Conservation (phyloP, 108 stramenopile species). For the Pseudonitzschia delicatissima region DNA sequence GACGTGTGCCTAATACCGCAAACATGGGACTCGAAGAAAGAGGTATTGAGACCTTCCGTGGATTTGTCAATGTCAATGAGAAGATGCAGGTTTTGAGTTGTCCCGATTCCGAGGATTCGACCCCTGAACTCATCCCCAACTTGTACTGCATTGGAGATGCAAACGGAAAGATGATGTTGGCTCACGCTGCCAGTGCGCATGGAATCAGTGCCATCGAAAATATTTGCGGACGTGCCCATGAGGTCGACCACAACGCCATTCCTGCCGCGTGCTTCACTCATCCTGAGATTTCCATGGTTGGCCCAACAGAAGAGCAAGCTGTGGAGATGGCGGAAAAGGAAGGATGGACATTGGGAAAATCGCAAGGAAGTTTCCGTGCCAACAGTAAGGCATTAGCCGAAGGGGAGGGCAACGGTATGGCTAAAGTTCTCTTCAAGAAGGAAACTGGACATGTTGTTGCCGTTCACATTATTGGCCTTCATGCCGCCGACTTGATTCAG, state of each 20-base stretch:
- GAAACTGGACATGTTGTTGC: slow-evolving; percentile 95
- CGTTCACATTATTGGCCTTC: slow-evolving; percentile 97
- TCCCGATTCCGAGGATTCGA: slow-evolving; percentile 56
- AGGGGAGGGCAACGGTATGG: slow-evolving; percentile 97
- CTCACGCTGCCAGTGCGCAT: slow-evolving; percentile 97
- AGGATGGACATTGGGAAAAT: slow-evolving; percentile 96
- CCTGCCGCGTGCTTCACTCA: slow-evolving; percentile 99
- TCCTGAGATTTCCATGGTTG: slow-evolving; percentile 98
- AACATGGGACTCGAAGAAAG: slow-evolving; percentile 88
- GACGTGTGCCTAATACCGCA: slow-evolving; percentile 95
- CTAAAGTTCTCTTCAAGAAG: slow-evolving; percentile 98
- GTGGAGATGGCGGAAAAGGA: slow-evolving; percentile 87
- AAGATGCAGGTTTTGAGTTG: slow-evolving; percentile 95
- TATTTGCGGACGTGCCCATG: slow-evolving; percentile 87
- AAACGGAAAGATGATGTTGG: slow-evolving; percentile 99
- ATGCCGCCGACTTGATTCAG: slow-evolving; percentile 98
- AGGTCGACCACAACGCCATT: slow-evolving; percentile 91
- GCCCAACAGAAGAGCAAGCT: slow-evolving; percentile 95
- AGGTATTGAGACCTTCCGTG: slow-evolving; percentile 91
- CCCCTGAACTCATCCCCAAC: slow-evolving; percentile 69
- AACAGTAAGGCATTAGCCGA: slow-evolving; percentile 99
- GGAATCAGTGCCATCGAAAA: slow-evolving; percentile 97
- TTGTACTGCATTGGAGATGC: slow-evolving; percentile 99
- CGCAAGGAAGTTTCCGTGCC: slow-evolving; percentile 91
- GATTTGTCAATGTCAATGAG: slow-evolving; percentile 93